Percentiles rank a stretch among this genome's conserved stretches.
Evolutionary conservation across 164 flowering plant genomes (phyloP).

Genomic region (Taxillus chinensis): DNA sequence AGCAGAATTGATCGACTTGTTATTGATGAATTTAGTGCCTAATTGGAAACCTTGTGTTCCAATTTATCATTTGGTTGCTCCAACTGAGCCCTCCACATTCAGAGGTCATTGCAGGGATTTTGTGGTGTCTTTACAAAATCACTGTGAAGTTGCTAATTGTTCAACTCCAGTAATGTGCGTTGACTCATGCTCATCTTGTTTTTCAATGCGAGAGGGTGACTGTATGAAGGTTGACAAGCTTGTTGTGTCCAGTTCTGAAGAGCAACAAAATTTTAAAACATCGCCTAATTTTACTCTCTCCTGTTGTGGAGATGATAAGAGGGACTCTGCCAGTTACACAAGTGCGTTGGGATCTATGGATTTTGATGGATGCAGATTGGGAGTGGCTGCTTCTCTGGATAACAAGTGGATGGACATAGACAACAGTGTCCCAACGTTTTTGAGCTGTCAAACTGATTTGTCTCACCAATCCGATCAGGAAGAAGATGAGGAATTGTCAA

Average conservation of each 20-base stretch:
- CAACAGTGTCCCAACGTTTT: conserved; percentile 5
- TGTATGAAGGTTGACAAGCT: conserved; percentile 12
- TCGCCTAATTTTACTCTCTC: conserved; percentile 9
- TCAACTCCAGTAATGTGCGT: conserved; percentile 10
- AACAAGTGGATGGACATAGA: conserved; percentile 4
- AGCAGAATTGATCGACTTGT: conserved; percentile 19
- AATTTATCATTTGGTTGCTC: conserved; percentile 14
- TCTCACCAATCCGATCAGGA: conserved; percentile 19
- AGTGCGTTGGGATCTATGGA: conserved; percentile 13
- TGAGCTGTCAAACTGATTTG: conserved; percentile 12
- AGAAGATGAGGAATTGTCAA: conserved; percentile 26
- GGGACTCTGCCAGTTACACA: too few species aligned
- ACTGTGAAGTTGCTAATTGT: conserved; percentile 10
- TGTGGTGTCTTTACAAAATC: conserved; percentile 14
- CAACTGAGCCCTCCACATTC: background rate
- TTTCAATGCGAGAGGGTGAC: conserved; percentile 7
- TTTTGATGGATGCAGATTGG: conserved; percentile 9
- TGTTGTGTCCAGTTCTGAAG: conserved; percentile 11
- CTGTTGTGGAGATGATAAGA: conserved; percentile 16
- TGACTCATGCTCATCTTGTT: conserved; percentile 13
- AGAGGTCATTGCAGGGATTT: conserved; percentile 10
- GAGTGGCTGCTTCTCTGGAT: conserved; percentile 3
- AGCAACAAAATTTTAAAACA: conserved; percentile 21
- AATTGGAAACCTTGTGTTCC: conserved; percentile 19
- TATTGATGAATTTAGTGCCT: conserved; percentile 10